Evolutionary conservation across 805 yeast species (phyloP), one percentile per base, ranked within the genome.

Genomic region (Saccharomycopsis capsularis): DNA sequence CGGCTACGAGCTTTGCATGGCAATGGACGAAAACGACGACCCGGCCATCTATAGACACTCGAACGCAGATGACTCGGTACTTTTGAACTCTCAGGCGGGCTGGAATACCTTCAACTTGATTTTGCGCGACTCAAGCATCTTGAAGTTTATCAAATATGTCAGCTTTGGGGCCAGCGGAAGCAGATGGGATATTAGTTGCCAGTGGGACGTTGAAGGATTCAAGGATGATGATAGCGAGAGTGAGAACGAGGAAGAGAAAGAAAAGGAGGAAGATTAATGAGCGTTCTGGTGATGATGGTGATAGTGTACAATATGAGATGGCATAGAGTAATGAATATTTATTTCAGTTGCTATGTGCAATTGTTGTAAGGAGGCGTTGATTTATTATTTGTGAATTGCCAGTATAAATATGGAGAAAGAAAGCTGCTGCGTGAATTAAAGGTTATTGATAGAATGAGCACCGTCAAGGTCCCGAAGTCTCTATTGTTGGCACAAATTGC

Each of bases 1-100:
- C 34, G 99, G 97, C 1, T 93, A 95, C 65, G 97, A 93, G 60
- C 69, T 95, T 46, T 82, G 91, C 60, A 86, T 93, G 95, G 69
- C 74, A n/a, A 68, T 74, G 52, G 77, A 76, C 40, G 71, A 66
- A 1, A 69, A 63, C 2, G 72, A 66, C 2, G 75, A 69, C 22
- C 96, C 96, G 7, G 95, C 96, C 0, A 82, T 89, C 29, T 89
- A 89, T 65, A 73, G 73, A 35, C 46, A 54, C 25, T 63, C 64
- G 18, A 78, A 76, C 23, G 81, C 75, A 48, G 91, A 84, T 56
- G 85, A 81, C 46, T 78, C 89, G 7, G 91, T 90, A 2, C 71
- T 91, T 44, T 75, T 81, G 56, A 86, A 91, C 49, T 74, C 81
- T 40, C 87, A 83, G 59, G 95, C 97, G 4, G 68, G 75, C 49